phyloP scores from a whole-genome alignment of 2,329 filamentous ascomycete genomes.

The Metarhizium guizhouense region DNA sequence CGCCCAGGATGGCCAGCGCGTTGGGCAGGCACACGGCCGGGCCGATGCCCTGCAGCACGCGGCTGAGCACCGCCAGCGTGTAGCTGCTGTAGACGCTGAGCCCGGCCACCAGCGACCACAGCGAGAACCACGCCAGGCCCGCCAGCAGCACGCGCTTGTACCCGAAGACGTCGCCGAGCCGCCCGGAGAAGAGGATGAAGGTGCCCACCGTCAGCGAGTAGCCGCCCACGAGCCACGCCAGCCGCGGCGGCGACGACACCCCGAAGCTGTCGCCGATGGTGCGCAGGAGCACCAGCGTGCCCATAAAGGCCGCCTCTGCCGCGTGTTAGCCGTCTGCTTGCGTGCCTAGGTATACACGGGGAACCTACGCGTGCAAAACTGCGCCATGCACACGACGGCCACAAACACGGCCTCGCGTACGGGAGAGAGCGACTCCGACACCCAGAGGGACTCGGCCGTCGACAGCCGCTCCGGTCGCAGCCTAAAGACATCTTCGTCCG shows the following conservation, averaged over 20 bases:
- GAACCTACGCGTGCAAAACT: slow-evolving; percentile 28
- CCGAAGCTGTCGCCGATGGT: slow-evolving; percentile 39
- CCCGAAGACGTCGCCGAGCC: slow-evolving; percentile 49
- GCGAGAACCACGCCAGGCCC: slow-evolving; percentile 45
- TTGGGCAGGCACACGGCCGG: slow-evolving; percentile 57
- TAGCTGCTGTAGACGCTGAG: slow-evolving; percentile 27
- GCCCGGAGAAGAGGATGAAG: slow-evolving; percentile 48
- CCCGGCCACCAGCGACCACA: slow-evolving; percentile 43
- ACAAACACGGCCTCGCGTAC: slow-evolving; percentile 29
- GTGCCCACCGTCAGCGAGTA: slow-evolving; percentile 48
- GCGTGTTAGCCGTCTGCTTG: neutral
- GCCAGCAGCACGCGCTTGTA: slow-evolving; percentile 44
- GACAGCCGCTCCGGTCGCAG: neutral
- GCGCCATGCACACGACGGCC: slow-evolving; percentile 33
- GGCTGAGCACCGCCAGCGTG: slow-evolving; percentile 39
- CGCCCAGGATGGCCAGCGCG: slow-evolving; percentile 51
- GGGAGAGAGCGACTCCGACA: slow-evolving; percentile 14
- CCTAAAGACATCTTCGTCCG: too few relatives aligned
- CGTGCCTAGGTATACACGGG: neutral
- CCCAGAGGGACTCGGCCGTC: slow-evolving; percentile 10
- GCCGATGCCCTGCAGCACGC: slow-evolving; percentile 51
- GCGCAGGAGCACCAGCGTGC: slow-evolving; percentile 34
- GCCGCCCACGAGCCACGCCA: slow-evolving; percentile 49
- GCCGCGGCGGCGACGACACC: slow-evolving; percentile 30
- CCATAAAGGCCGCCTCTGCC: slow-evolving; percentile 25